phyloP scores from a whole-genome alignment of 768 basidiomycete genomes.

The Xerocomus potaroensis region DNA sequence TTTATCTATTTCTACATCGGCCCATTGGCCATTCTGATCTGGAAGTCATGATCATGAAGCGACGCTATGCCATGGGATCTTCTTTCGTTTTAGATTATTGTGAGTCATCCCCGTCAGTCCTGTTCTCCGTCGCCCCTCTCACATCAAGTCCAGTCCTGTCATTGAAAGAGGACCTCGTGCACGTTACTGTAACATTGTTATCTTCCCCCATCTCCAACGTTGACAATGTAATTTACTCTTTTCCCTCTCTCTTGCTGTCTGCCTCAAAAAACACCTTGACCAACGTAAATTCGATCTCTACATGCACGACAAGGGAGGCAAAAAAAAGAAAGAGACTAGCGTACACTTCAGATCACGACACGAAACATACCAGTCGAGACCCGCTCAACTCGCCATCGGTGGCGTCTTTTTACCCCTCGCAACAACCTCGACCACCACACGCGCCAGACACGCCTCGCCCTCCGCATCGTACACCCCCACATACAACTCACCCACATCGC shows the following conservation, averaged over 20 bases:
- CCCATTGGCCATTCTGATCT: conserved; percentile 87
- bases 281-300: conserved; percentile 9
- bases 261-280: too few relatives aligned
- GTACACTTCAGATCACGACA: conserved; percentile 12
- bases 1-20: conserved; percentile 99
- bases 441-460: conserved; percentile 49
- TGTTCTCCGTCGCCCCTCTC: neutral
- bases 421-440: conserved; percentile 55
- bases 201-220: too few relatives aligned
- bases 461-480: conserved; percentile 53
- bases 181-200: conserved; percentile 17
- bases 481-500: conserved; percentile 50
- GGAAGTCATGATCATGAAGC: conserved; percentile 78
- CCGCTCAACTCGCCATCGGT: conserved; percentile 26
- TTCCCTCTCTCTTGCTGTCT: too few relatives aligned
- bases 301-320: conserved; percentile 22
- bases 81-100: conserved; percentile 22
- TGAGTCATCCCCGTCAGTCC: conserved; percentile 6
- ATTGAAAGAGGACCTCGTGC: conserved; percentile 14
- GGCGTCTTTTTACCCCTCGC: conserved; percentile 28
- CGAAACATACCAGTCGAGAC: conserved; percentile 16
- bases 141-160: too few relatives aligned
- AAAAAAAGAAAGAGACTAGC: conserved; percentile 12
- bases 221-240: conserved; percentile 28
- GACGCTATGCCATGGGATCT: conserved; percentile 1